phyloP scores from a whole-genome alignment of 2,329 filamentous ascomycete species.

The Aspergillus alliaceus region DNA sequence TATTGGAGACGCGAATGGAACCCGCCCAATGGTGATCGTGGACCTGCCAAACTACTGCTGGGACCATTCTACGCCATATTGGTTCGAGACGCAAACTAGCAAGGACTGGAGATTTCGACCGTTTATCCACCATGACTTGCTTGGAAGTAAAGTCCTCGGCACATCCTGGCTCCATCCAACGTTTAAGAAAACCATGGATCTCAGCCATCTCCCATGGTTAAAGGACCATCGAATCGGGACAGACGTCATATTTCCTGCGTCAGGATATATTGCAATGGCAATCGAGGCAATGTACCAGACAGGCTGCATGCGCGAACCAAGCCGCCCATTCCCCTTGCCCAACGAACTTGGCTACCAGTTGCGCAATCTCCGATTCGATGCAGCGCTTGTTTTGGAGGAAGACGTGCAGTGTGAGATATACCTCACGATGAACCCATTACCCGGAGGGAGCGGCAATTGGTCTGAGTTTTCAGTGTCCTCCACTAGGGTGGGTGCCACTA shows the following conservation, averaged over 20 bases:
- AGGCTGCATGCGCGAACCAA: background rate
- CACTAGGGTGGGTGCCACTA: background rate
- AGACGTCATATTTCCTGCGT: background rate
- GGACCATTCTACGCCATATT: constrained; percentile 5
- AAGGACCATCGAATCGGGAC: constrained; percentile 1
- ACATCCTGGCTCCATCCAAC: background rate
- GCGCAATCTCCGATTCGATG: constrained; percentile 4
- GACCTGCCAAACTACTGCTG: constrained; percentile 7
- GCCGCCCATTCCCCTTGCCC: background rate
- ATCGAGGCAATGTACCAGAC: constrained; percentile 8
- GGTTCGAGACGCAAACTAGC: background rate
- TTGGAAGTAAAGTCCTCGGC: constrained; percentile 7
- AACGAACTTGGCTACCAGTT: background rate
- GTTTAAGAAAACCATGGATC: background rate
- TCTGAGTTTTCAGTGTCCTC: constrained; percentile 7
- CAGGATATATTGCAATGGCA: constrained; percentile 6
- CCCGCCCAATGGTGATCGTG: background rate
- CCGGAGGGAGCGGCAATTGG: constrained; percentile 4
- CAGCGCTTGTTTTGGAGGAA: constrained; percentile 7
- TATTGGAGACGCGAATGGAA: background rate
- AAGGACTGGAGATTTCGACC: constrained; percentile 5
- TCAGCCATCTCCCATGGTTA: background rate
- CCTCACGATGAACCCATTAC: constrained; percentile 3
- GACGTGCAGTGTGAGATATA: background rate
- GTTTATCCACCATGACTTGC: constrained; percentile 3